A percentile compares a stretch with the other conserved stretches of the same genome.
Conservation (phyloP, 768 basidiomycete species). For the Sporobolomyces phaffii region DNA sequence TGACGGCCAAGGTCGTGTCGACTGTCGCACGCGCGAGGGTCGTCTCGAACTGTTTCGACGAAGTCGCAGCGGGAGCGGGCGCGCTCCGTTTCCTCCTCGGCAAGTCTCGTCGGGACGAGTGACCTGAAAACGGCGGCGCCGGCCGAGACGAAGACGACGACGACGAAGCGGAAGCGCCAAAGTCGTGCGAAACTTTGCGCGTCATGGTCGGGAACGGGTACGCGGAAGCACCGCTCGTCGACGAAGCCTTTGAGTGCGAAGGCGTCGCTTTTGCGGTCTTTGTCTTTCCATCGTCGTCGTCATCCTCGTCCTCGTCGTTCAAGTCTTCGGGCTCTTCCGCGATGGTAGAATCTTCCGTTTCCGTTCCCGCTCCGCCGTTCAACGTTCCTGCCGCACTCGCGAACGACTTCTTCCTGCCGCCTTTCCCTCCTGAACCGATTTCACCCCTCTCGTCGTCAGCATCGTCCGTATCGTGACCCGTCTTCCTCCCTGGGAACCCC, state of each 20-base stretch:
- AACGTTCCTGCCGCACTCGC: no score
- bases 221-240: neutral
- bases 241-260: neutral
- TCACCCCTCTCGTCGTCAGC: slow-evolving; percentile 14
- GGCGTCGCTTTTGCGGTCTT: slow-evolving; percentile 1
- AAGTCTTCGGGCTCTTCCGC: neutral
- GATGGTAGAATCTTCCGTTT: neutral
- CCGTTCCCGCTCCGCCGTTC: neutral
- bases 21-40: slow-evolving; percentile 69
- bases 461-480: neutral
- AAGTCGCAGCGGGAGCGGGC: slow-evolving; percentile 8
- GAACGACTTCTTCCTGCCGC: neutral
- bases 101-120: neutral
- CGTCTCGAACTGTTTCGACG: slow-evolving; percentile 14
- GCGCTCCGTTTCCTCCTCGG: slow-evolving; percentile 17
- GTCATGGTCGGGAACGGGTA: slow-evolving; percentile 6
- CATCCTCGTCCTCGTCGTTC: slow-evolving; percentile 7
- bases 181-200: neutral
- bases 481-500: neutral
- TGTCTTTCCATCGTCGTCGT: neutral
- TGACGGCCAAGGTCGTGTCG: slow-evolving; percentile 95
- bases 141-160: neutral
- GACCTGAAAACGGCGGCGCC: neutral
- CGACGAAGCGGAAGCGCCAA: neutral
- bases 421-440: neutral